Base-by-base conservation (phyloP, 257 asterid genomes). In the Coffea canephora region DNA sequence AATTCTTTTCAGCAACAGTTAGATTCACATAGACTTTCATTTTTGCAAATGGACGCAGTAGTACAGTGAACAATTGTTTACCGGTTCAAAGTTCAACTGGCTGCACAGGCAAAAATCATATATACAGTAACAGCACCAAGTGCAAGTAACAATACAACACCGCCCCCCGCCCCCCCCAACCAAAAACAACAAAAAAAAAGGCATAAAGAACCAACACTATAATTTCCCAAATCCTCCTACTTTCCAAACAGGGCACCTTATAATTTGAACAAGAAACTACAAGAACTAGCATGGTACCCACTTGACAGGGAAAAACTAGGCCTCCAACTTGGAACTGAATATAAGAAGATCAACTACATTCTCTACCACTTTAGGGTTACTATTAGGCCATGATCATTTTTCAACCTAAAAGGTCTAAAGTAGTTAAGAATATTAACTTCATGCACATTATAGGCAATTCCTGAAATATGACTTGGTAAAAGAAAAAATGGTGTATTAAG, bases 71-170 rank as follows among this genome's bases (percentile, higher is more conserved):
- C 81, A 95, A 81, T 79, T 95, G 99, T 86, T 95, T 95, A 82
- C 99, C 98, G 31, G 97, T 93, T 98, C 99, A 95, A 75, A 95
- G 97, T 87, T 95, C 99, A 78, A 90, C 81, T 48, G 98, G 99
- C 98, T 95, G 89, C 88, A 77, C 81, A 79, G 83, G 74, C 74
- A 65, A n/a, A 41, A 65, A 39, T 50, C 50, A 61, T 41, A 66
- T 43, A 79, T 69, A 80, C 74, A 74, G 69, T 36, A 1, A 19
- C 55, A 11, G 36, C 41, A 57, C 69, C 54, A 74, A 57, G 41
- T 15, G 34, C 36, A 74, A 59, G 55, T 65, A 54, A 74, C 8
- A 54, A 62, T 7, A 41, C 21, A 4, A 66, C n/a, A 7, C 27
- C 43, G 4, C 1, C 4, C 43, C 43, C 72, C n/a, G n/a, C 31